Evolutionary conservation across 2,329 filamentous ascomycete species (phyloP).

Genomic region (Pyrenochaeta sp.): DNA sequence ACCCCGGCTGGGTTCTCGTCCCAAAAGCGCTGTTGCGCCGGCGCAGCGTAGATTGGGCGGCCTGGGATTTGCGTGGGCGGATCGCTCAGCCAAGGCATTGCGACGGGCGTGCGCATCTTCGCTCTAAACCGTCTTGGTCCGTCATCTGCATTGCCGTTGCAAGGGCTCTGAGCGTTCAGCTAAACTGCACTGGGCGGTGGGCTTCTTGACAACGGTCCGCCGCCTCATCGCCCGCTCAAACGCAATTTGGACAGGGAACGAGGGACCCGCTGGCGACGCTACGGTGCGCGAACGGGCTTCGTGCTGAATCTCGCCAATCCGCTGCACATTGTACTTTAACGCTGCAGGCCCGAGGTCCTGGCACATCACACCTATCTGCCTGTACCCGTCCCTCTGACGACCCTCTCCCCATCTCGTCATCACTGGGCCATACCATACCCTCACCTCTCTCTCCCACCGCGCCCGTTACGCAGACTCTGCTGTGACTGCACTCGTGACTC

Average conservation of each 20-base stretch:
- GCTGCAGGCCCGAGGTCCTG: constrained; percentile 49
- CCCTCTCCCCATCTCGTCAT: constrained; percentile 31
- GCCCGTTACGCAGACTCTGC: constrained; percentile 45
- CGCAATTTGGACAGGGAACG: constrained; percentile 48
- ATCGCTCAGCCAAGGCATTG: constrained; percentile 48
- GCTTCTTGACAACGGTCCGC: constrained; percentile 50
- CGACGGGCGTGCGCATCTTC: constrained; percentile 43
- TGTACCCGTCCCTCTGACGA: constrained; percentile 33
- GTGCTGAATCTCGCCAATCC: constrained; percentile 48
- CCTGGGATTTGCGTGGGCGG: constrained; percentile 43
- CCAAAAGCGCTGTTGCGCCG: constrained; percentile 51
- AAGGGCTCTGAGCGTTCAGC: constrained; percentile 41
- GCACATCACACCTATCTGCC: constrained; percentile 38
- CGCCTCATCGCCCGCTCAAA: constrained; percentile 45
- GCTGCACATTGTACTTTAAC: constrained; percentile 48
- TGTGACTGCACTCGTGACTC: constrained; percentile 37
- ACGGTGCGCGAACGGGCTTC: constrained; percentile 41
- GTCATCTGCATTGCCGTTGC: constrained; percentile 54
- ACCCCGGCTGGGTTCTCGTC: constrained; percentile 36
- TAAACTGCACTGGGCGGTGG: constrained; percentile 40
- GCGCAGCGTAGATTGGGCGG: constrained; percentile 48
- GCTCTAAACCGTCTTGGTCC: constrained; percentile 39
- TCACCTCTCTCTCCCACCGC: constrained; percentile 8
- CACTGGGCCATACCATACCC: constrained; percentile 25
- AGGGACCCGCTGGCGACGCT: constrained; percentile 43